phyloP scores from a whole-genome alignment of 2,329 filamentous ascomycete species.

The Colletotrichum caudatum region DNA sequence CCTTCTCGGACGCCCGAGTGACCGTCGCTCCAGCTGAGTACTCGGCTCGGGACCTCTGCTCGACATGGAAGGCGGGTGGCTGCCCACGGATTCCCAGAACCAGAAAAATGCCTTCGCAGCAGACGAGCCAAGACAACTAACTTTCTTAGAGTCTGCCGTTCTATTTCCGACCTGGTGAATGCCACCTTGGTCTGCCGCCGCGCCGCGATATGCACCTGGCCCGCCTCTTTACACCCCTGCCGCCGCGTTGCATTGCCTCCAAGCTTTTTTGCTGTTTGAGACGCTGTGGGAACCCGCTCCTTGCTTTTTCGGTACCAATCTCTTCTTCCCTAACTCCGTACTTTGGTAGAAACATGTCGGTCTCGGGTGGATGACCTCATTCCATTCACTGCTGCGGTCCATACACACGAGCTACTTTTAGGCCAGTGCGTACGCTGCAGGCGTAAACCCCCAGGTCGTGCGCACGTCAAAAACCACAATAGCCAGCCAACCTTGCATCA shows the following conservation, averaged over 20 bases:
- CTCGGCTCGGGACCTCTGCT: background rate
- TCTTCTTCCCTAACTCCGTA: background rate
- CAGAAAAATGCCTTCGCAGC: background rate
- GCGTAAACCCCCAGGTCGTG: background rate
- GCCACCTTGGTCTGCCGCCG: slow-evolving; percentile 13
- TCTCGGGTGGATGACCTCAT: slow-evolving; percentile 24
- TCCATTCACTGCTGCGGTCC: background rate
- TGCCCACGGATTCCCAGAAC: background rate
- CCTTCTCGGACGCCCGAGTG: background rate
- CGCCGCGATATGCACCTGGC: background rate
- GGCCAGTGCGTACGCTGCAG: background rate
- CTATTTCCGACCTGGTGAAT: slow-evolving; percentile 34
- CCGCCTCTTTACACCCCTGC: slow-evolving; percentile 7
- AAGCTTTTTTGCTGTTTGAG: slow-evolving; percentile 19
- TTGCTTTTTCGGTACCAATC: slow-evolving; percentile 24
- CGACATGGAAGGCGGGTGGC: background rate
- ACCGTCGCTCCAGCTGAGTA: background rate
- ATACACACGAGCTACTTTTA: background rate
- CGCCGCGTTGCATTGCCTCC: slow-evolving; percentile 7
- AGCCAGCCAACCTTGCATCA: slow-evolving; percentile 10
- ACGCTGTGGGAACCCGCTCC: background rate
- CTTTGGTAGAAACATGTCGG: slow-evolving; percentile 7
- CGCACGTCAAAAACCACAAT: slow-evolving; percentile 11
- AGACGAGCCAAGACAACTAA: slow-evolving; percentile 1
- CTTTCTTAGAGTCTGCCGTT: slow-evolving; percentile 6